A percentile compares a stretch with the other conserved stretches of the same genome.
Evolutionary conservation across 768 basidiomycete species (phyloP).

Genomic region (Psilocybe azurescens): DNA sequence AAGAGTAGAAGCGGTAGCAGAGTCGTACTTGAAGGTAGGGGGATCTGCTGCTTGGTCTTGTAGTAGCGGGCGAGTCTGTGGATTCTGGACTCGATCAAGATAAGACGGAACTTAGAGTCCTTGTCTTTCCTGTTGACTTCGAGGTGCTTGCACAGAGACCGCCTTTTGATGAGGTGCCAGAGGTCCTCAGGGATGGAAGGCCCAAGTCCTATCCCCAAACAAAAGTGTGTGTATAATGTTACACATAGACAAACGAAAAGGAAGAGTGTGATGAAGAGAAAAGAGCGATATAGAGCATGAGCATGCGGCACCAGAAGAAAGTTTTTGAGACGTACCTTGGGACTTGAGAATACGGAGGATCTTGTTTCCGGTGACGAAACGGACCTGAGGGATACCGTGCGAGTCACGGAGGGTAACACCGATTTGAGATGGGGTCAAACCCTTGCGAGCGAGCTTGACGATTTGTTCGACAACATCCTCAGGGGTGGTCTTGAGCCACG

Average conservation of each 20-base stretch:
- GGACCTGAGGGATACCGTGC: slow-evolving; percentile 98
- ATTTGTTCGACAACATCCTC: slow-evolving; percentile 97
- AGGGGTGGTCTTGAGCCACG: slow-evolving; percentile 96
- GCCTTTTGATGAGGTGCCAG: slow-evolving; percentile 99
- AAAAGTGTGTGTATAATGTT: slow-evolving; percentile 42
- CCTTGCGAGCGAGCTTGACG: slow-evolving; percentile 96
- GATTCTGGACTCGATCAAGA: slow-evolving; percentile 98
- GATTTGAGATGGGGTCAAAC: slow-evolving; percentile 96
- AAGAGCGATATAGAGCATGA: slow-evolving; percentile 33
- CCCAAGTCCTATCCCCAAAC: slow-evolving; percentile 85
- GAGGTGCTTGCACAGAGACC: slow-evolving; percentile 97
- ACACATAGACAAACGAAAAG: slow-evolving; percentile 17
- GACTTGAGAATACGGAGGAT: slow-evolving; percentile 97
- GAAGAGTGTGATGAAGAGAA: slow-evolving; percentile 17
- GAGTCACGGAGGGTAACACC: slow-evolving; percentile 98
- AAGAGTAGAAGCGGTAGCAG: slow-evolving; percentile 91
- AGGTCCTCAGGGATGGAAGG: slow-evolving; percentile 99
- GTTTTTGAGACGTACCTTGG: slow-evolving; percentile 63
- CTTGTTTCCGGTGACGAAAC: slow-evolving; percentile 99
- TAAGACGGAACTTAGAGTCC: slow-evolving; percentile 94
- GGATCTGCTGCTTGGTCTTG: slow-evolving; percentile 98
- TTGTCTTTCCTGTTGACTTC: slow-evolving; percentile 99
- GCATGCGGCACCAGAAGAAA: slow-evolving; percentile 13
- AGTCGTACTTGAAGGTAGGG: slow-evolving; percentile 98
- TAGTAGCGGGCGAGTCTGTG: slow-evolving; percentile 98